Conservation (phyloP, 305 asterid species). For the Fraxinus albicans region DNA sequence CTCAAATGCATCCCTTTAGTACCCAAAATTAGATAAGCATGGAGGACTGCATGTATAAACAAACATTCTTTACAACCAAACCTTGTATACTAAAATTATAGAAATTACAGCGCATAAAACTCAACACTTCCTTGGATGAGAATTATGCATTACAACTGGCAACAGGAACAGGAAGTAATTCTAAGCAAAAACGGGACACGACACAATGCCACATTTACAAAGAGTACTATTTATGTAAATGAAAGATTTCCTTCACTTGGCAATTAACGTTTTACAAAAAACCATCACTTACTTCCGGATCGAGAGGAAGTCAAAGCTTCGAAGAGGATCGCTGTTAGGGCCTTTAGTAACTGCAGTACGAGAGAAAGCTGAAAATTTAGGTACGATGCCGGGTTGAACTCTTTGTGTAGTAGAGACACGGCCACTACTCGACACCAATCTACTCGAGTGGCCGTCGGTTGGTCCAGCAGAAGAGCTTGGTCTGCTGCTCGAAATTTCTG, state of each 20-base stretch:
- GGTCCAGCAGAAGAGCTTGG: conserved; percentile 80
- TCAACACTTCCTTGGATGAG: conserved; percentile 1
- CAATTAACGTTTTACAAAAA: conserved; percentile 29
- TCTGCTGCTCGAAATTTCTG: conserved; percentile 62
- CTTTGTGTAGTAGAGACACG: conserved; percentile 69
- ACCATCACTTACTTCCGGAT: conserved; percentile 59
- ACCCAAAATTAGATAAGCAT: background rate
- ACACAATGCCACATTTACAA: conserved; percentile 47
- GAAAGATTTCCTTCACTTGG: conserved; percentile 27
- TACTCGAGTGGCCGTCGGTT: conserved; percentile 53
- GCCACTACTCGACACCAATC: conserved; percentile 65
- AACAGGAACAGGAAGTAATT: conserved; percentile 27
- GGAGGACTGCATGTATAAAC: background rate
- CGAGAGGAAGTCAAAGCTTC: conserved; percentile 96
- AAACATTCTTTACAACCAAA: background rate
- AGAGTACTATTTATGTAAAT: conserved; percentile 13
- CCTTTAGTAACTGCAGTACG: conserved; percentile 58
- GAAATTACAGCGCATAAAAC: background rate
- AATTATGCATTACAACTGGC: conserved; percentile 22
- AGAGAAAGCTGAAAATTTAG: conserved; percentile 57
- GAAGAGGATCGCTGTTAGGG: conserved; percentile 73
- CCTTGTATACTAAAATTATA: background rate
- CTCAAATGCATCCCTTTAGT: background rate
- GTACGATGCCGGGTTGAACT: conserved; percentile 50
- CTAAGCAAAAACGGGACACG: conserved; percentile 35